Base-by-base conservation (phyloP, 495 filamentous ascomycete species). In the Schizothecium vesticola region DNA sequence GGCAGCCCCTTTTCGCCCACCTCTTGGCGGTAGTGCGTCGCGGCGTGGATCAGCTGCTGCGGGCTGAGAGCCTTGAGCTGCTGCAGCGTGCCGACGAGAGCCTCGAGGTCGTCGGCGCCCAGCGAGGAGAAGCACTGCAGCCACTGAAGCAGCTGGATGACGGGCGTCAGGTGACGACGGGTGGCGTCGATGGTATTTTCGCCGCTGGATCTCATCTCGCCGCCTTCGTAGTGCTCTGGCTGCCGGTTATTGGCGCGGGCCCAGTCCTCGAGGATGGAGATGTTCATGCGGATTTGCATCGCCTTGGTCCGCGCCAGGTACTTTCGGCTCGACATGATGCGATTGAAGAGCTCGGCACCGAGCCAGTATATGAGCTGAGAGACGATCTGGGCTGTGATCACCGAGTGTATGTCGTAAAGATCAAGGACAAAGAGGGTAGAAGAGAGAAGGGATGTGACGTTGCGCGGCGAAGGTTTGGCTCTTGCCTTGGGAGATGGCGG, bases 271-370 rank as follows among this genome's bases (percentile, higher is more conserved):
- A 99, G 83, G 2, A 86, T 87, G 4, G 95, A 98, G 26, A 98
- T 88, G 76, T 99, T 99, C 92, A 99, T 97, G 69, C 95, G 92
- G 68, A 99, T 97, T 74, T 99, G 96, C 95, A 99, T 98, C 7
- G 95, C 95, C 77, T 99, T 99, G 16, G 95, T 99, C 31, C 95
- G 88, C 6, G 95, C 94, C 8, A 99, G 86, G 73, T 97, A 99
- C 76, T 93, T 92, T 66, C 92, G 90, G 69, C 93, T 97, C 16
- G 91, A 93, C 89, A 98, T 94, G 75, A 98, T 92, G 68, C 96
- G 92, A 76, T 99, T 99, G 82, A 99, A 99, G 16, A 98, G 86
- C 75, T 99, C 95, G 0, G 94, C 93, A 2, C 95, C 90, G 16
- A 99, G 85, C 95, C 95, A 99, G 79, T 97, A 99, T 56, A 97